Evolutionary conservation across 2,329 filamentous ascomycete genomes (phyloP).

Genomic region (Alternaria arborescens): DNA sequence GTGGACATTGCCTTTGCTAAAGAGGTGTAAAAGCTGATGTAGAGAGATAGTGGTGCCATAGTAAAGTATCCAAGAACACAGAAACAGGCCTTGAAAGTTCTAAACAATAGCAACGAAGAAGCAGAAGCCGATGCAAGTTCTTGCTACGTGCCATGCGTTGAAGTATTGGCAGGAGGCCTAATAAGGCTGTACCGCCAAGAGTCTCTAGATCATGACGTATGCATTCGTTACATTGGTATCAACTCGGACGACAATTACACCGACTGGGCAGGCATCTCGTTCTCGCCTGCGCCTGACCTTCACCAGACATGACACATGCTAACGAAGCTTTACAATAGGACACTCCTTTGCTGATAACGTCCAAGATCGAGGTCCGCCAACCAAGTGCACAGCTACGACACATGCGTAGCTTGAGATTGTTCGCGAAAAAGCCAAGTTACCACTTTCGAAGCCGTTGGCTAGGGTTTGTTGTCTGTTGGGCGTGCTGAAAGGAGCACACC

Average conservation of each 20-base stretch:
- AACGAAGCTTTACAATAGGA: not conserved
- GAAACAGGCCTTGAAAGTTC: not conserved
- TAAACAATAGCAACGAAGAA: not conserved
- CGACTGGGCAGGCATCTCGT: not conserved
- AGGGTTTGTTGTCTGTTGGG: not conserved
- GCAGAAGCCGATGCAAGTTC: not conserved
- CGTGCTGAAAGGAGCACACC: not conserved
- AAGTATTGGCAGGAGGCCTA: not conserved
- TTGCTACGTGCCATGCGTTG: not conserved
- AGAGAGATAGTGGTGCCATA: slow-evolving; percentile 10
- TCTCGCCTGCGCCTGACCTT: not conserved
- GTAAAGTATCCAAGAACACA: not conserved
- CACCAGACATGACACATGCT: not conserved
- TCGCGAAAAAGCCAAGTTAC: not conserved
- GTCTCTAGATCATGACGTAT: not conserved
- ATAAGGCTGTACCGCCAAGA: not conserved
- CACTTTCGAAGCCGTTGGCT: not conserved
- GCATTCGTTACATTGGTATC: not conserved
- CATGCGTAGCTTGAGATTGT: not conserved
- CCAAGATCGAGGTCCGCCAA: not conserved
- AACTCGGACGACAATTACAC: not conserved
- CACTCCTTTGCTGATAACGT: not conserved
- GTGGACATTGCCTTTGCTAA: slow-evolving; percentile 9
- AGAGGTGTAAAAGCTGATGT: slow-evolving; percentile 18
- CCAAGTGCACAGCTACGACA: not conserved